These are phyloP conservation scores for Ganoderma meredithae DNA, from an alignment of 1,284 basidiomycete genomes.

Conservation along the genomic window DNA sequence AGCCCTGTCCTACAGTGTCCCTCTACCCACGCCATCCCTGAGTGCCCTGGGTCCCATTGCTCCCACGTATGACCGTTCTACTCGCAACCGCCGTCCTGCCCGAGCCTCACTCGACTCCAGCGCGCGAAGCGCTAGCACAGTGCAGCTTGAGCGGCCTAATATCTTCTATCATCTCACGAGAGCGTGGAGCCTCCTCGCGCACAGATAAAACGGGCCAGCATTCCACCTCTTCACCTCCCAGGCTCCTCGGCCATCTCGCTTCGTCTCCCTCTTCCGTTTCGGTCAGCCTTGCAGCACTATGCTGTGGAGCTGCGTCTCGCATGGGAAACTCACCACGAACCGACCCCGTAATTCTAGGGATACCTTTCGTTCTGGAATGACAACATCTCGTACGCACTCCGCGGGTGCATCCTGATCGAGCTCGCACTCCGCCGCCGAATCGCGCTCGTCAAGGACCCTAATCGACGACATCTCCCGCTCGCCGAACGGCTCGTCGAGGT, in stretches of 20 bases:
- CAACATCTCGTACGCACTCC: slow-evolving; percentile 95
- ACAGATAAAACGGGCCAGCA: not conserved
- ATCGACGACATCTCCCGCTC: slow-evolving; percentile 77
- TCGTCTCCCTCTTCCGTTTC: slow-evolving; percentile 4
- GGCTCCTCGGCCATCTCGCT: not conserved
- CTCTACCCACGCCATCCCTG: slow-evolving; percentile 12
- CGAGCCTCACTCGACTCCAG: not conserved
- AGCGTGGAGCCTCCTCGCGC: not conserved
- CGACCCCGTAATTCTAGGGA: slow-evolving; percentile 57
- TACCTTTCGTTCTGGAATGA: slow-evolving; percentile 98
- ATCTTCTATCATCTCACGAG: not conserved
- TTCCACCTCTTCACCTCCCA: not conserved
- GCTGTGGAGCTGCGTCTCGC: not conserved
- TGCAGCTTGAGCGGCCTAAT: slow-evolving; percentile 11
- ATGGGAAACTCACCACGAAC: not conserved
- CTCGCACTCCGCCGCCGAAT: slow-evolving; percentile 91
- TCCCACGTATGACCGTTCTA: not conserved
- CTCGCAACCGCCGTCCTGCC: not conserved
- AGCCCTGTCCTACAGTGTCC: slow-evolving; percentile 35
- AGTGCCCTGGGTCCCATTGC: too few species aligned
- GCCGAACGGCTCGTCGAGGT: slow-evolving; percentile 91
- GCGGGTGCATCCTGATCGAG: slow-evolving; percentile 95
- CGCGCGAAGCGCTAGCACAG: not conserved
- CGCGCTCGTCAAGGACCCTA: slow-evolving; percentile 86
- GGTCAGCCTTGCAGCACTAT: not conserved